These are phyloP conservation scores for Xylaria digitata DNA, from an alignment of 2,329 filamentous ascomycete genomes.

Conservation along the genomic window DNA sequence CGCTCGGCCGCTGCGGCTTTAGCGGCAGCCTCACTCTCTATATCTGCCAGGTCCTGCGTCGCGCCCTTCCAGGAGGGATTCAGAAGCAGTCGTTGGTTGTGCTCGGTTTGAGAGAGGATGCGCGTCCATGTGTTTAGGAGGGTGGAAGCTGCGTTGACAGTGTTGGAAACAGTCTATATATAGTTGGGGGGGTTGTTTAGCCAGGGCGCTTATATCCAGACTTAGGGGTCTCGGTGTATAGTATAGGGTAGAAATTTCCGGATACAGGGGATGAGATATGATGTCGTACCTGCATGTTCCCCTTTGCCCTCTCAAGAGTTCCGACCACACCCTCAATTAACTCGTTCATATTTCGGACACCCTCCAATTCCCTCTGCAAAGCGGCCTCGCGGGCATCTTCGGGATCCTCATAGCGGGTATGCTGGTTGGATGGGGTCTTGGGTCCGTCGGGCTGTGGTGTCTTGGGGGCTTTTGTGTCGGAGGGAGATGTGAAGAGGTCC, in stretches of 20 bases:
- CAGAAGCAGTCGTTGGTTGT: constrained; percentile 92
- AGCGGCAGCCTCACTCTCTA: constrained; percentile 81
- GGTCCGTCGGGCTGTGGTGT: constrained; percentile 56
- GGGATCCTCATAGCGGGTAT: constrained; percentile 55
- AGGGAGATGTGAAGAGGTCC: constrained; percentile 60
- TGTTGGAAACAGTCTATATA: constrained; percentile 80
- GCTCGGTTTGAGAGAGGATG: constrained; percentile 95
- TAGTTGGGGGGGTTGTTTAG: constrained; percentile 27
- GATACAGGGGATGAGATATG: background rate
- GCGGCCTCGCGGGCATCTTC: constrained; percentile 78
- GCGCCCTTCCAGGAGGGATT: constrained; percentile 92
- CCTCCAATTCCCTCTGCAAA: constrained; percentile 82
- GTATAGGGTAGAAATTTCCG: background rate
- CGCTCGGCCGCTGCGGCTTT: constrained; percentile 83
- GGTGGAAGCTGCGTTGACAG: constrained; percentile 86
- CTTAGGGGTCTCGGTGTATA: constrained; percentile 2
- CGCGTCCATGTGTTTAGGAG: constrained; percentile 95
- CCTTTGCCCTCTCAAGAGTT: constrained; percentile 76
- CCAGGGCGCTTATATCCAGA: constrained; percentile 8
- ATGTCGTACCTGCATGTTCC: constrained; percentile 77
- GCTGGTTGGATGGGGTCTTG: constrained; percentile 61
- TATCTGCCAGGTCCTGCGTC: constrained; percentile 84
- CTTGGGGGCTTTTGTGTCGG: constrained; percentile 48
- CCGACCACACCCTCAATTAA: constrained; percentile 83
- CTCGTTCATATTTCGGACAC: constrained; percentile 85